Conservation (phyloP, 2,329 filamentous ascomycete genomes). For the Ceratocystis huliohia region DNA sequence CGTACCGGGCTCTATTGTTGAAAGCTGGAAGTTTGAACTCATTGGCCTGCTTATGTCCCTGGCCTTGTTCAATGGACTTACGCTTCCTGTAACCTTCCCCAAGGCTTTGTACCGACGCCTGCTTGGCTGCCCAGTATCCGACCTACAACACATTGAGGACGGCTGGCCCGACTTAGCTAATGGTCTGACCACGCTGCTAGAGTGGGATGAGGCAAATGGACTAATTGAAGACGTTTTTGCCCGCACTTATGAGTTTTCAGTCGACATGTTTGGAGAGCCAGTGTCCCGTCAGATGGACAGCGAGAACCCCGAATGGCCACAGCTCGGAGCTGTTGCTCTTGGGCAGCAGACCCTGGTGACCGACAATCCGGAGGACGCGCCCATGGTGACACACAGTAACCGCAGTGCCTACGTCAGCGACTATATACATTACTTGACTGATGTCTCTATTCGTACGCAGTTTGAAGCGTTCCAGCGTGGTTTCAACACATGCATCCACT, state of each 20-base stretch:
- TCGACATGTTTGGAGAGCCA: slow-evolving; percentile 43
- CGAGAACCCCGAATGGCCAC: slow-evolving; percentile 30
- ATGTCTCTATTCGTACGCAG: slow-evolving; percentile 64
- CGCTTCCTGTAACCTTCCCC: slow-evolving; percentile 80
- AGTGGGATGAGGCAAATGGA: slow-evolving; percentile 64
- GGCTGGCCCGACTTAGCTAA: slow-evolving; percentile 75
- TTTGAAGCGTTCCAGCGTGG: slow-evolving; percentile 69
- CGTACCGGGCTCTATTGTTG: slow-evolving; percentile 65
- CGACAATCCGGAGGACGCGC: slow-evolving; percentile 42
- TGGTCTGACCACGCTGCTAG: slow-evolving; percentile 57
- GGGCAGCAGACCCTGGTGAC: slow-evolving; percentile 25
- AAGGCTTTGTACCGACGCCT: slow-evolving; percentile 71
- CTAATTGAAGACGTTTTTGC: slow-evolving; percentile 70
- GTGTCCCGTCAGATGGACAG: slow-evolving; percentile 44
- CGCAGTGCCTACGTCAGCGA: slow-evolving; percentile 66
- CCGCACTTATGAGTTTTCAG: slow-evolving; percentile 76
- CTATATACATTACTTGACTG: slow-evolving; percentile 73
- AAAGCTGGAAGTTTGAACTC: slow-evolving; percentile 80
- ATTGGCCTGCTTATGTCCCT: slow-evolving; percentile 78
- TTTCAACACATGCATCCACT: slow-evolving; percentile 62
- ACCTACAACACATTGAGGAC: slow-evolving; percentile 66
- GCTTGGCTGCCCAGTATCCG: slow-evolving; percentile 53
- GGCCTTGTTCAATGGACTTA: slow-evolving; percentile 85
- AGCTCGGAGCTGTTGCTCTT: slow-evolving; percentile 23
- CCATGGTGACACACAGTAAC: slow-evolving; percentile 69